Evolutionary conservation across 306 rosid genomes (phyloP), one percentile per base, ranked within the genome.

Genomic region (Amphicarpaea edgeworthii): DNA sequence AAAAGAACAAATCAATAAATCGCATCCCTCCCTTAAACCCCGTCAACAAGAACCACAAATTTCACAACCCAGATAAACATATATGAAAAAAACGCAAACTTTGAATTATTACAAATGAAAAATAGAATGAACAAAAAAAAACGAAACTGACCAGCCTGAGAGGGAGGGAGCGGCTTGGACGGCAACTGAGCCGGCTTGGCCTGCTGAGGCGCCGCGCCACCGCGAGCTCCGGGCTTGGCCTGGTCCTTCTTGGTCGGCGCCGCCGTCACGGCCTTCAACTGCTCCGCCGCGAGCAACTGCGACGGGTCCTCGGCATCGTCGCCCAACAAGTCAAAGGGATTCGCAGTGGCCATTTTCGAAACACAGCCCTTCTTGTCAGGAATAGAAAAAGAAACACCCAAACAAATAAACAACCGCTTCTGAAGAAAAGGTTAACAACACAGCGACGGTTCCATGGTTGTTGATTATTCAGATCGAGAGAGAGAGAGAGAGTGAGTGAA

Each of bases 281-380:
- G 83, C 77, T 85, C 89, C 32, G 95, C 92, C 5, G 81, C 96
- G 34, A 85, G 75, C 43, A 89, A 78, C 86, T 85, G 96, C 60
- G 85, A 86, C 0, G 96, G 98, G 79, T 92, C 98, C 85, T 95
- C 98, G 0, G 90, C 95, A 30, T 95, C 98, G 24, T 90, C 97
- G 3, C 89, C 96, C 90, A 95, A 79, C 90, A 95, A 87, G 86
- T 83, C 98, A 63, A 95, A 95, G 2, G 96, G 97, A 84, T 95
- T 95, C 62, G 55, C 40, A 71, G 93, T 92, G 72, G 97, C 89
- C 98, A 95, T 28, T 93, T 77, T 78, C 32, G 12, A 2, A 65
- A 53, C 37, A 3, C 49, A 64, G 4, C 37, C 37, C 37, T 30
- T 43, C 45, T 61, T n/a, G 0, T 60, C 24, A 34, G 24, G 3